Base-by-base conservation (phyloP, 2,329 filamentous ascomycete species). In the Arthrobotrys pseudoclavata region DNA sequence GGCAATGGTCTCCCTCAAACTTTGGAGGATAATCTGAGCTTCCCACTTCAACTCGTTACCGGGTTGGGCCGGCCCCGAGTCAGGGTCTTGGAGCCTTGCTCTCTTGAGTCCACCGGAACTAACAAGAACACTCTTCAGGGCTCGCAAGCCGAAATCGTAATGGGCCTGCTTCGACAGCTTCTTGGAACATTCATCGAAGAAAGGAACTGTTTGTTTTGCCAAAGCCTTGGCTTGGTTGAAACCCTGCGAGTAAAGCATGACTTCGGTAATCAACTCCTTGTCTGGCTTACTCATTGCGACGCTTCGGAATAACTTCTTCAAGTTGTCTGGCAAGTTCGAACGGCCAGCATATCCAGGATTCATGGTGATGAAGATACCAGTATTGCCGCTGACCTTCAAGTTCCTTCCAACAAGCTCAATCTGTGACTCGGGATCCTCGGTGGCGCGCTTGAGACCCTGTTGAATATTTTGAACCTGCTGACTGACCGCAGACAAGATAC, bases 401-500 rank as follows among this genome's bases (percentile, higher is more conserved):
- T 96, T 94, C 69, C 96, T 92, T 60, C 95, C 95, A 67, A 98
- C 92, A 20, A 99, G 87, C 83, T 99, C 96, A 81, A 99, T 98
- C 83, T 97, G 92, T 1, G 93, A 87, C 83, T 92, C 93, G 5
- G 91, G 89, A 81, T 97, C 92, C 69, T 93, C 90, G 6, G 86
- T 91, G 37, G 91, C 91, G 83, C 95, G 93, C 83, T 94, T 94
- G 68, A 99, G 87, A 71, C 96, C 96, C 79, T 98, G 90, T 84
- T 99, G 96, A 79, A 99, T 99, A 83, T 99, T 99, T 83, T 99
- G 96, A 66, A 99, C 97, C 83, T 99, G 96, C 84, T 99, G 96
- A 20, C 96, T 99, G 15, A 99, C 96, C 18, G 96, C 96, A 52
- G 96, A 99, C 78, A 99, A 85, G 77, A 99, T 99, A 80, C 96